phyloP scores from a whole-genome alignment of 2,329 filamentous ascomycete species.

The Stagonosporopsis cucurbitacearum region DNA sequence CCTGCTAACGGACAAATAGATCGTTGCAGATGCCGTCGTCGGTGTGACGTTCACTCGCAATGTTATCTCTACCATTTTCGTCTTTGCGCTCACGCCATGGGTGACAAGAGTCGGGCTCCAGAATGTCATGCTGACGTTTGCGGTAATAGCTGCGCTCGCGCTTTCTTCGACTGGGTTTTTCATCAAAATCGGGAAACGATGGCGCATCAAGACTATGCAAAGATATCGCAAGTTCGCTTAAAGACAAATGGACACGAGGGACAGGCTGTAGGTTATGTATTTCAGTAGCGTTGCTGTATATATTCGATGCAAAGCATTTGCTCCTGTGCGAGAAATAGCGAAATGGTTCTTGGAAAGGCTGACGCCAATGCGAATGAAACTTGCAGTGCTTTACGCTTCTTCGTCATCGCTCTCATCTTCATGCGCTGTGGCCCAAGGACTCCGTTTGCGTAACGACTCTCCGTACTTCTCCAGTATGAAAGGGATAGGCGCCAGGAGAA shows the following conservation, averaged over 20 bases:
- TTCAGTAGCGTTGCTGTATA: not conserved
- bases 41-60: slow-evolving; percentile 56
- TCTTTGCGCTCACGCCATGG: slow-evolving; percentile 57
- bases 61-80: slow-evolving; percentile 52
- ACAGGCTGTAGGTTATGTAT: slow-evolving; percentile 1
- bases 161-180: slow-evolving; percentile 15
- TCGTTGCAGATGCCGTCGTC: slow-evolving; percentile 57
- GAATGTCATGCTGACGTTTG: slow-evolving; percentile 21
- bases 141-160: slow-evolving; percentile 6
- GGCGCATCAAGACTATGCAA: slow-evolving; percentile 1
- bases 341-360: not conserved
- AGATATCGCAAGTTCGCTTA: slow-evolving; percentile 4
- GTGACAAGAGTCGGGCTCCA: slow-evolving; percentile 25
- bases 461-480: slow-evolving; percentile 46
- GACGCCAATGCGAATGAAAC: no score
- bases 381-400: not conserved
- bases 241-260: slow-evolving; percentile 13
- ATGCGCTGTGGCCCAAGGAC: slow-evolving; percentile 50
- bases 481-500: slow-evolving; percentile 42
- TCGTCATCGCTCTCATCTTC: slow-evolving; percentile 41
- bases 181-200: slow-evolving; percentile 14
- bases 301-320: not conserved
- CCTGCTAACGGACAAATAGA: slow-evolving; percentile 15
- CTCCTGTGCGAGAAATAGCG: not conserved
- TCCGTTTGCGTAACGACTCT: slow-evolving; percentile 43